Evolutionary conservation across 108 stramenopile genomes (phyloP).

Genomic region (Pelagomonas calceolata): DNA sequence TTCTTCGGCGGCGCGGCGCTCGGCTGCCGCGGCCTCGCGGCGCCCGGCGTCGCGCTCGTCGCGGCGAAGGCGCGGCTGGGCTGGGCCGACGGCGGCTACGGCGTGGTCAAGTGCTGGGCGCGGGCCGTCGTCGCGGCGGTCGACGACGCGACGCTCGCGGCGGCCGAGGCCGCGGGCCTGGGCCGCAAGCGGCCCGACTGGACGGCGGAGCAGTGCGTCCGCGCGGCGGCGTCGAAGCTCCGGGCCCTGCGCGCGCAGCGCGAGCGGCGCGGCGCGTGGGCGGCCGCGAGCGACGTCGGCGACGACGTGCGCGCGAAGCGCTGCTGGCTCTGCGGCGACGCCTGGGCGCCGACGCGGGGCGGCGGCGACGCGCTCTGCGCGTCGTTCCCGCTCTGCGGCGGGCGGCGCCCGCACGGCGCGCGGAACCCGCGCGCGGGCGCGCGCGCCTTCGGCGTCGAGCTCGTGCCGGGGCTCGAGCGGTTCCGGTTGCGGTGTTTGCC

Average conservation of each 20-base stretch:
- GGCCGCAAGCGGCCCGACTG: neutral
- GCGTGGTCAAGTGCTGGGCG: neutral
- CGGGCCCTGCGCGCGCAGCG: neutral
- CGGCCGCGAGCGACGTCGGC: neutral
- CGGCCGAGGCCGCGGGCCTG: neutral
- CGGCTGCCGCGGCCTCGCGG: neutral
- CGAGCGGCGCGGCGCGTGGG: neutral
- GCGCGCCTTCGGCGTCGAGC: neutral
- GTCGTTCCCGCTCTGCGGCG: neutral
- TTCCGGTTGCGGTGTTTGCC: neutral
- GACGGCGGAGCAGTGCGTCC: neutral
- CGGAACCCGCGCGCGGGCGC: neutral
- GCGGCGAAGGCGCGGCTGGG: neutral
- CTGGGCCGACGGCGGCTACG: neutral
- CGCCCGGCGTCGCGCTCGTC: neutral
- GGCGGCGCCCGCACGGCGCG: neutral
- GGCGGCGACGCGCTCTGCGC: neutral
- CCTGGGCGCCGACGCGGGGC: neutral
- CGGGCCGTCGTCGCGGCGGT: neutral
- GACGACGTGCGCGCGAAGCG: neutral
- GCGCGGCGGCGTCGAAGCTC: neutral
- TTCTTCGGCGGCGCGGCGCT: neutral
- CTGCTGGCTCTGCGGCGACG: neutral
- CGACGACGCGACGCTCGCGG: neutral
- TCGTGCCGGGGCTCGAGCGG: neutral